Conservation (phyloP, 139 green algal species). For the Coccomyxa sp. region DNA sequence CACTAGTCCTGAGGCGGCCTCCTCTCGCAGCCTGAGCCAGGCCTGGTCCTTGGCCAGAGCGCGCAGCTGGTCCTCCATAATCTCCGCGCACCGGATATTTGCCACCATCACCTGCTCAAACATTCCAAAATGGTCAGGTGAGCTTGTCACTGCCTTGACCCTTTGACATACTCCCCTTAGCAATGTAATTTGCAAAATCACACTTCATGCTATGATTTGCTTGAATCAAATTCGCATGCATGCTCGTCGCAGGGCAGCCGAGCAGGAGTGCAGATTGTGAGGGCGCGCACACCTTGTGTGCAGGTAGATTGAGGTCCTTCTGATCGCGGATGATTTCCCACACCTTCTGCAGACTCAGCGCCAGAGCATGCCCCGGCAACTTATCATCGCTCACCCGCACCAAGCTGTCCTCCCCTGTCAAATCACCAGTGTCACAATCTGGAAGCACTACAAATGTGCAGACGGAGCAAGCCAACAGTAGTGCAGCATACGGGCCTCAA, state of each 20-base stretch:
- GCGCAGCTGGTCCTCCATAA: constrained; percentile 63
- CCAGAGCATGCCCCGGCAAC: constrained; percentile 64
- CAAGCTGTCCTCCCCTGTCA: constrained; percentile 45
- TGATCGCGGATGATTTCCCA: constrained; percentile 89
- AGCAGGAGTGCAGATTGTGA: too few species aligned
- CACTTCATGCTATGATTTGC: too few species aligned
- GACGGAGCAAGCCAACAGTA: neutral
- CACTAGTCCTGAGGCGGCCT: constrained; percentile 37
- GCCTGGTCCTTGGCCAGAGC: constrained; percentile 51
- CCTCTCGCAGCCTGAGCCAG: constrained; percentile 47
- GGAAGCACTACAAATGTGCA: neutral
- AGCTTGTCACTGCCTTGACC: too few species aligned
- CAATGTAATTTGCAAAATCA: too few species aligned
- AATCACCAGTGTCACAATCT: neutral
- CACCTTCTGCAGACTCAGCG: constrained; percentile 73
- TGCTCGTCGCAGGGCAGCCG: too few species aligned
- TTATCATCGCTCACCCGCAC: constrained; percentile 37
- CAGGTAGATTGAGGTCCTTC: constrained; percentile 96
- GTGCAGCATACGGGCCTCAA: too few species aligned
- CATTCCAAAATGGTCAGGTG: neutral
- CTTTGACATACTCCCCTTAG: too few species aligned
- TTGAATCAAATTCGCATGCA: too few species aligned
- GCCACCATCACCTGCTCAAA: constrained; percentile 88
- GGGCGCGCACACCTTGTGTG: constrained; percentile 74
- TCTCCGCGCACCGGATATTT: constrained; percentile 91